Evolutionary conservation across 257 asterid genomes (phyloP).

Genomic region (Ilex aquifolium): DNA sequence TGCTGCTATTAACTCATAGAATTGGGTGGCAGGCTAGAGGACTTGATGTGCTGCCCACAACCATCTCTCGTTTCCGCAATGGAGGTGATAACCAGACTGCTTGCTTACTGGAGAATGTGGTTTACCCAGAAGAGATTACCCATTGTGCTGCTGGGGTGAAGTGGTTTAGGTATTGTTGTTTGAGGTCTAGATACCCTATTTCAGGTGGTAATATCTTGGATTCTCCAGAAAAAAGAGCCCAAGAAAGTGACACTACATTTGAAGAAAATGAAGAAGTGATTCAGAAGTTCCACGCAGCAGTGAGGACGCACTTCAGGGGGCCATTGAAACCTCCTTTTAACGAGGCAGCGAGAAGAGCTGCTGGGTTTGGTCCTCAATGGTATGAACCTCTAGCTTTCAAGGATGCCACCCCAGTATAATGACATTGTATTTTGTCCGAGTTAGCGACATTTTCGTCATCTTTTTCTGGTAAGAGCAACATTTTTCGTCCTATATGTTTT

Average conservation of each 20-base stretch:
- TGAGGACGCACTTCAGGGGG: slow-evolving; percentile 71
- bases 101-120: slow-evolving; percentile 63
- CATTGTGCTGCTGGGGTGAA: slow-evolving; percentile 93
- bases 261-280: slow-evolving; percentile 39
- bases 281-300: slow-evolving; percentile 60
- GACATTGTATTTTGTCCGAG: no score
- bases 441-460: no score
- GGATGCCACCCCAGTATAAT: slow-evolving; percentile 9
- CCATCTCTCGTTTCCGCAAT: slow-evolving; percentile 82
- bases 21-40: slow-evolving; percentile 72
- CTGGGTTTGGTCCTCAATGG: slow-evolving; percentile 93
- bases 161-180: slow-evolving; percentile 77
- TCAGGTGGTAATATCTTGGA: slow-evolving; percentile 8
- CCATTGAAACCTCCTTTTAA: slow-evolving; percentile 94
- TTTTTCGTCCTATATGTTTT: no score
- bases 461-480: no score
- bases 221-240: slow-evolving; percentile 8
- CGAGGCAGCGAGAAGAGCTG: slow-evolving; percentile 75
- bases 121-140: slow-evolving; percentile 90
- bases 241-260: slow-evolving; percentile 15
- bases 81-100: slow-evolving; percentile 88
- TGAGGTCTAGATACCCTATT: slow-evolving; percentile 33
- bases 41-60: slow-evolving; percentile 89
- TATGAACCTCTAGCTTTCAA: slow-evolving; percentile 85
- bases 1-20: no score